Conservation (phyloP, 2,329 filamentous ascomycete species). For the Lecanicillium sp. region DNA sequence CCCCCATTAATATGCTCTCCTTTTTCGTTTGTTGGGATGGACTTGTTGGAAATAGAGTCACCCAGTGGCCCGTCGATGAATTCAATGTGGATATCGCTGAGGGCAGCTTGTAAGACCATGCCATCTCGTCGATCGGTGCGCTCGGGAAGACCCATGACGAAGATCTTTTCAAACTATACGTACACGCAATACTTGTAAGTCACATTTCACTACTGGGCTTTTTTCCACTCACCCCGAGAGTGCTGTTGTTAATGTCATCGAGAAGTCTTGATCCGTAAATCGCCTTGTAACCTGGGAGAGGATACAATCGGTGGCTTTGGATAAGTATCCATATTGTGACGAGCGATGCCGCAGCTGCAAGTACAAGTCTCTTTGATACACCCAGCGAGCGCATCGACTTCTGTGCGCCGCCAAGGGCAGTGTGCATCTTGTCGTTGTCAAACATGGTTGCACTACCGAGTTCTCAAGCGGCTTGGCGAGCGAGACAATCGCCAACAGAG, state of each 20-base stretch:
- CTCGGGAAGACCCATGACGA: slow-evolving; percentile 40
- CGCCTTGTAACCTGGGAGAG: slow-evolving; percentile 1
- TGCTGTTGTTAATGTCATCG: slow-evolving; percentile 7
- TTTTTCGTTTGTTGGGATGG: slow-evolving; percentile 15
- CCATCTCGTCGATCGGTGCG: slow-evolving; percentile 41
- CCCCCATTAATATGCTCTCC: slow-evolving; percentile 6
- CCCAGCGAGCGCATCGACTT: neutral
- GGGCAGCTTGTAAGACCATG: slow-evolving; percentile 35
- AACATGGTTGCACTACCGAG: too few relatives aligned
- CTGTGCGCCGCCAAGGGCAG: too few relatives aligned
- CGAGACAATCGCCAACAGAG: too few relatives aligned
- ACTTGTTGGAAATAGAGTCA: slow-evolving; percentile 26
- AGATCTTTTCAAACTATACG: slow-evolving; percentile 14
- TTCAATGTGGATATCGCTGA: slow-evolving; percentile 33
- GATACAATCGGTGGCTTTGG: slow-evolving; percentile 6
- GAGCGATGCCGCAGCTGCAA: slow-evolving; percentile 2
- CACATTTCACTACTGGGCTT: neutral
- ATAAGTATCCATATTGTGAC: slow-evolving; percentile 5
- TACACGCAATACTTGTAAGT: neutral
- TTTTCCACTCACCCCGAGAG: slow-evolving; percentile 1
- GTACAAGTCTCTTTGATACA: slow-evolving; percentile 5
- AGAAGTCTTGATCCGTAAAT: slow-evolving; percentile 4
- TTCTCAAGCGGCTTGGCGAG: too few relatives aligned
- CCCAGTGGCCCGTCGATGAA: slow-evolving; percentile 36
- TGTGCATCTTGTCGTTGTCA: too few relatives aligned